These are phyloP conservation scores for Juglanconis sp. DNA, from an alignment of 2,329 filamentous ascomycete species.

Conservation along the genomic window DNA sequence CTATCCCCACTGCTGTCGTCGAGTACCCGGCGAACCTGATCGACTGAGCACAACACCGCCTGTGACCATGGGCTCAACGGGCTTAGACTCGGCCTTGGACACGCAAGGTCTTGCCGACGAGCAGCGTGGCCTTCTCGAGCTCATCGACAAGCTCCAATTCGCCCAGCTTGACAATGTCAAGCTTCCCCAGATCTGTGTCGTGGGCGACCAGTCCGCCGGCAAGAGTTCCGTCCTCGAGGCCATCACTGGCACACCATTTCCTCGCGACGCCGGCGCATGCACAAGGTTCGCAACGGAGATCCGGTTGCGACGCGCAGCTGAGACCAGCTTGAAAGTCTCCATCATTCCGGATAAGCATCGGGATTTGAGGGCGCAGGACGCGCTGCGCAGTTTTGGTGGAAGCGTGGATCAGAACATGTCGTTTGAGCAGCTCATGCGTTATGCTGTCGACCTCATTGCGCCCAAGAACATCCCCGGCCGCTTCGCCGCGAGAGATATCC, in stretches of 20 bases:
- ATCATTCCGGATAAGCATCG: conserved; percentile 54
- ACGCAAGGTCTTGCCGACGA: conserved; percentile 50
- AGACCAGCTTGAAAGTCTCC: conserved; percentile 44
- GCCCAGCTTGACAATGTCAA: conserved; percentile 36
- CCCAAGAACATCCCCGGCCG: conserved; percentile 47
- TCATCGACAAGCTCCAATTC: conserved; percentile 42
- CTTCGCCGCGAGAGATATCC: conserved; percentile 50
- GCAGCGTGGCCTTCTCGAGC: conserved; percentile 55
- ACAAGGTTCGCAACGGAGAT: conserved; percentile 62
- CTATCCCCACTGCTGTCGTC: not conserved
- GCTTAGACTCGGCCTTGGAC: conserved; percentile 44
- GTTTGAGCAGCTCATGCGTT: conserved; percentile 49
- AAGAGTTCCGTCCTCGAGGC: conserved; percentile 64
- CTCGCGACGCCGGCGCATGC: conserved; percentile 56
- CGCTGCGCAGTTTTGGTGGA: conserved; percentile 46
- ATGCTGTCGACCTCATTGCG: conserved; percentile 49
- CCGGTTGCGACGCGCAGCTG: conserved; percentile 46
- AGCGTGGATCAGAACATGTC: conserved; percentile 41
- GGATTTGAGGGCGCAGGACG: conserved; percentile 43
- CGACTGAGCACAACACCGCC: not conserved
- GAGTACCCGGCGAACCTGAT: no score
- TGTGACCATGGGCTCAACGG: conserved; percentile 3
- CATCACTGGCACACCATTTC: conserved; percentile 61
- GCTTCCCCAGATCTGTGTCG: conserved; percentile 61
- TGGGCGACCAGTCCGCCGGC: conserved; percentile 62